Conservation (phyloP, 2,329 filamentous ascomycete genomes). For the Colletotrichum australisinense region DNA sequence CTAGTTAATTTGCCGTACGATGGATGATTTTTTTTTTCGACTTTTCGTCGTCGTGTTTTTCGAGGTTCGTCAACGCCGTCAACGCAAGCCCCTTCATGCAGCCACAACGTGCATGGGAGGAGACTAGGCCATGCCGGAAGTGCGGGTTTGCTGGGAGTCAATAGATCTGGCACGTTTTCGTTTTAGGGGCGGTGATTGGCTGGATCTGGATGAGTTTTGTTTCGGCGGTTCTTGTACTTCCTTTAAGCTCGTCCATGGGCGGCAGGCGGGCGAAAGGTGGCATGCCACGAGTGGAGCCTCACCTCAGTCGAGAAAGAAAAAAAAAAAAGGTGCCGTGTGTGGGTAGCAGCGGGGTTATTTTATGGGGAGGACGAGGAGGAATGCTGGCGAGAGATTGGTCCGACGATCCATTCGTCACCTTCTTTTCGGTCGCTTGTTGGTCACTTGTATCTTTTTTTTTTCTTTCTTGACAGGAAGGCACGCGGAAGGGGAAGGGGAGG, state of each 20-base stretch:
- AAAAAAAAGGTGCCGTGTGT: neutral
- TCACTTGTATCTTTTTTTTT: neutral
- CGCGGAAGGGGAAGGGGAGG: neutral
- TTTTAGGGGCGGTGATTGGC: conserved; percentile 22
- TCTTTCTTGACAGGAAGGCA: neutral
- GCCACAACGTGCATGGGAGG: neutral
- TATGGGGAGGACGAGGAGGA: conserved; percentile 7
- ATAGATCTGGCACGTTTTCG: conserved; percentile 37
- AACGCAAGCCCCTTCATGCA: conserved; percentile 1
- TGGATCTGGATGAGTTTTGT: conserved; percentile 6
- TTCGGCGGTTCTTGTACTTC: conserved; percentile 7
- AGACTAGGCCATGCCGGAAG: conserved; percentile 27
- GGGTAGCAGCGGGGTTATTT: conserved; percentile 2
- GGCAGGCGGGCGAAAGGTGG: neutral
- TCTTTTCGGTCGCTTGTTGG: neutral
- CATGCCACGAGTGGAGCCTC: neutral
- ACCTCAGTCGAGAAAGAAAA: neutral
- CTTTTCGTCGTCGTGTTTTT: neutral
- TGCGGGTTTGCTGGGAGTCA: conserved; percentile 36
- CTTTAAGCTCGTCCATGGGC: conserved; percentile 21
- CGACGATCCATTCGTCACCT: neutral
- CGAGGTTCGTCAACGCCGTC: neutral
- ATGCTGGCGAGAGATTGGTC: conserved; percentile 2
- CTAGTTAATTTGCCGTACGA: conserved; percentile 23
- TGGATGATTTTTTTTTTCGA: neutral